Evolutionary conservation across 2,329 filamentous ascomycete species (phyloP).

Genomic region (Fusarium sp.): DNA sequence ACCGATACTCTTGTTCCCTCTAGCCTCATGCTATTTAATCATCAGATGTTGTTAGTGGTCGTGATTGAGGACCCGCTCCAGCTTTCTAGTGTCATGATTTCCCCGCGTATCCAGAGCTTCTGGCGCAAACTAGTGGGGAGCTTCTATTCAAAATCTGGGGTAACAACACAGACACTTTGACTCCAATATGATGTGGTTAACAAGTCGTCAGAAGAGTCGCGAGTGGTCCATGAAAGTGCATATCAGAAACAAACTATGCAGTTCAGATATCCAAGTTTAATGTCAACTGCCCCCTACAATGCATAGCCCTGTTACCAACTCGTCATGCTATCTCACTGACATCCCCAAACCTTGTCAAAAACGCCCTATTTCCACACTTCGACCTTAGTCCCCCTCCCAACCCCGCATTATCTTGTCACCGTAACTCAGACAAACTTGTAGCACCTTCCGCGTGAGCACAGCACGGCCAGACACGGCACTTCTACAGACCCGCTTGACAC

Average conservation of each 20-base stretch:
- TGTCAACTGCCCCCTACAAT: neutral
- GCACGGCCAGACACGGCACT: conserved; percentile 39
- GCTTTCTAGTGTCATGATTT: conserved; percentile 24
- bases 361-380: conserved; percentile 38
- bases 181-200: neutral
- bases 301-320: neutral
- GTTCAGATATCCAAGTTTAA: no score
- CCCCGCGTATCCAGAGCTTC: conserved; percentile 24
- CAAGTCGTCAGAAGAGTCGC: neutral
- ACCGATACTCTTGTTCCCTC: neutral
- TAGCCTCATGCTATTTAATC: neutral
- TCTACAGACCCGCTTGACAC: conserved; percentile 27
- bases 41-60: neutral
- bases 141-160: conserved; percentile 14
- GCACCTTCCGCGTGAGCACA: conserved; percentile 24
- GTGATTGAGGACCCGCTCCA: conserved; percentile 21
- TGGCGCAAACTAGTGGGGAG: conserved; percentile 32
- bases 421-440: conserved; percentile 13
- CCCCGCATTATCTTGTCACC: conserved; percentile 33
- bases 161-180: neutral
- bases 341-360: conserved; percentile 37
- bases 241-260: accelerated
- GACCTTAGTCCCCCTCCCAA: conserved; percentile 21
- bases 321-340: neutral
- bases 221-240: neutral